A percentile compares a stretch with the other conserved stretches of the same genome.
Evolutionary conservation across 495 filamentous ascomycete species (phyloP).

Genomic region (Cladorrhinum samala): DNA sequence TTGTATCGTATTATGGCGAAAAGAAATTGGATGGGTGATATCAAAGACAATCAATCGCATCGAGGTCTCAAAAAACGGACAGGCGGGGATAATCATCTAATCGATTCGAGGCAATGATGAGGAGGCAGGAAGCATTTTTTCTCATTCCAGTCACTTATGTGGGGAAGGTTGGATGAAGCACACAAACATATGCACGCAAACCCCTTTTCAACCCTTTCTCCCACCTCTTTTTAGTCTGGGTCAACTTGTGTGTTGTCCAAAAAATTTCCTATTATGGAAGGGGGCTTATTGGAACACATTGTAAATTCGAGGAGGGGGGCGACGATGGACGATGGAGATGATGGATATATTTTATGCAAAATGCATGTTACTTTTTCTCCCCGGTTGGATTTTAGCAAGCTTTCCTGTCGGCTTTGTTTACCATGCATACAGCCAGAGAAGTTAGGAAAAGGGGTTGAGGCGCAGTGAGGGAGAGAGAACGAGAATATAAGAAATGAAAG

Average conservation of each 20-base stretch:
- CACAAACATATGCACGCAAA: neutral
- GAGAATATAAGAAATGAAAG: neutral
- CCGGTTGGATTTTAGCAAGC: neutral
- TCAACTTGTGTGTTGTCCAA: neutral
- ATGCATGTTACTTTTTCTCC: neutral
- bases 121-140: neutral
- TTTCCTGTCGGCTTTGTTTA: neutral
- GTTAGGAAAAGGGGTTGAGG: neutral
- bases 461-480: neutral
- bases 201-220: neutral
- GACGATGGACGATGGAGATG: neutral
- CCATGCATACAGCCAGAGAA: constrained; percentile 2
- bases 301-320: neutral
- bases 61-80: constrained; percentile 2
- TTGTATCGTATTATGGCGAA: neutral
- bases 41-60: neutral
- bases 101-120: neutral
- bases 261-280: neutral
- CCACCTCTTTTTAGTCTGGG: neutral
- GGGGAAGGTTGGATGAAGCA: neutral
- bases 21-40: neutral
- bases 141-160: neutral
- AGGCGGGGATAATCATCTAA: neutral
- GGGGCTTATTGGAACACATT: neutral
- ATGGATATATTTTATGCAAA: neutral